phyloP scores from a whole-genome alignment of 495 filamentous ascomycete species.

The Pyronema omphalodes region DNA sequence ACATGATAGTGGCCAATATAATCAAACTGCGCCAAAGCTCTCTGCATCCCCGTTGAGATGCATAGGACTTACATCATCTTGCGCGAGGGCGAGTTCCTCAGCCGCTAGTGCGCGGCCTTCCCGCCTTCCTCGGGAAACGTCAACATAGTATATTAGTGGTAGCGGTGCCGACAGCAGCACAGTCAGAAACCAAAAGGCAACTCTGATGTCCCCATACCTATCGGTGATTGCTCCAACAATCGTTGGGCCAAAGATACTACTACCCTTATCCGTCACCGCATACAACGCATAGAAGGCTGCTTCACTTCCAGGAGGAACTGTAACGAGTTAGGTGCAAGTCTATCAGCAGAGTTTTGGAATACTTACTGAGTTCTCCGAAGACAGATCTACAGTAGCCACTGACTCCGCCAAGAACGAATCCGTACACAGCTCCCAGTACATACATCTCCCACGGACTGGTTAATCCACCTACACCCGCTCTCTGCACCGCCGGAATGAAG shows the following conservation, averaged over 20 bases:
- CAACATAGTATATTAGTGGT: slow-evolving; percentile 64
- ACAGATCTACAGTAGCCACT: slow-evolving; percentile 84
- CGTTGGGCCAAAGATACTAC: slow-evolving; percentile 79
- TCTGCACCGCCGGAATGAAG: slow-evolving; percentile 63
- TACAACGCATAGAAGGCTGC: slow-evolving; percentile 93
- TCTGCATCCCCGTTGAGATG: not conserved
- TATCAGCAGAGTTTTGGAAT: not conserved
- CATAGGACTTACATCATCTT: not conserved
- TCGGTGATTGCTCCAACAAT: slow-evolving; percentile 90
- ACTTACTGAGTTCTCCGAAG: slow-evolving; percentile 55
- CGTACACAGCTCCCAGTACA: slow-evolving; percentile 74
- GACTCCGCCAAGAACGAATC: slow-evolving; percentile 82
- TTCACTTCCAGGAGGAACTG: slow-evolving; percentile 77
- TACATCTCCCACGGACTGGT: slow-evolving; percentile 97
- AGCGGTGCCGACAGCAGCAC: slow-evolving; percentile 63
- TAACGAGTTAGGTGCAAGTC: not conserved
- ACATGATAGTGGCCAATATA: not conserved
- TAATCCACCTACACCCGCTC: slow-evolving; percentile 59
- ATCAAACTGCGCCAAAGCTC: not conserved
- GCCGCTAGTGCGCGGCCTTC: slow-evolving; percentile 36
- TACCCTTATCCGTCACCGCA: slow-evolving; percentile 94
- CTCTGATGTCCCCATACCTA: slow-evolving; percentile 70
- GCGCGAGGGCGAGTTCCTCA: slow-evolving; percentile 14
- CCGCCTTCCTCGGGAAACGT: slow-evolving; percentile 72
- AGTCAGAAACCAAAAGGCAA: slow-evolving; percentile 84